Conservation (phyloP, 805 yeast species). For the Candida lessepsii region DNA sequence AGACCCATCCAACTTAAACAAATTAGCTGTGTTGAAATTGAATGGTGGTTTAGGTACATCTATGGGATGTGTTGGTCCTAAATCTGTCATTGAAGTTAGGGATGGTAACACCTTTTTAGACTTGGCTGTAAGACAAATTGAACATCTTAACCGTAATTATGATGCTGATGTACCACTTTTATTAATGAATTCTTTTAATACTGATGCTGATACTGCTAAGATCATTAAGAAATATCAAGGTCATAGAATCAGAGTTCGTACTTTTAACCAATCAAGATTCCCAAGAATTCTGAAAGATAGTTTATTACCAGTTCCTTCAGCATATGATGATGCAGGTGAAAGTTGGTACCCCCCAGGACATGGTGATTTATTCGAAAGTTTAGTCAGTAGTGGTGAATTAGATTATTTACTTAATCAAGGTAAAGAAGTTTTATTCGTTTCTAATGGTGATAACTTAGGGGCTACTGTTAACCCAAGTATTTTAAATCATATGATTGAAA, state of each 20-base stretch:
- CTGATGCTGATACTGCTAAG: slow-evolving; percentile 91
- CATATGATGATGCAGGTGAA: slow-evolving; percentile 69
- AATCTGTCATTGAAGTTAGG: slow-evolving; percentile 96
- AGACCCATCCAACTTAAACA: slow-evolving; percentile 54
- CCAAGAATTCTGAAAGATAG: slow-evolving; percentile 96
- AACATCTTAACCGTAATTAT: slow-evolving; percentile 84
- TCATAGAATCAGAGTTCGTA: slow-evolving; percentile 89
- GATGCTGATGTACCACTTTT: slow-evolving; percentile 93
- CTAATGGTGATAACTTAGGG: slow-evolving; percentile 98
- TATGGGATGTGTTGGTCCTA: slow-evolving; percentile 99
- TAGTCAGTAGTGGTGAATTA: slow-evolving; percentile 86
- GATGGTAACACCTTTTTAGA: slow-evolving; percentile 98
- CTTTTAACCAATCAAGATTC: slow-evolving; percentile 97
- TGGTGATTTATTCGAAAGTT: slow-evolving; percentile 93
- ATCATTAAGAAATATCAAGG: slow-evolving; percentile 96
- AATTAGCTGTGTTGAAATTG: slow-evolving; percentile 91
- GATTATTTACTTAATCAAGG: slow-evolving; percentile 89
- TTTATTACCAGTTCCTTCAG: slow-evolving; percentile 88
- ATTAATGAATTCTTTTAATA: slow-evolving; percentile 98
- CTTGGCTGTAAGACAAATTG: slow-evolving; percentile 94
- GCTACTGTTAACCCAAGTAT: slow-evolving; percentile 95
- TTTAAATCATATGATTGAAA: slow-evolving; percentile 87
- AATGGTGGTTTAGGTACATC: slow-evolving; percentile 99
- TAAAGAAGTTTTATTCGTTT: slow-evolving; percentile 90
- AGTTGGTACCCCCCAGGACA: slow-evolving; percentile 99